Base-by-base conservation (phyloP, 2,329 filamentous ascomycete genomes). In the Aurifilum marmelostoma region DNA sequence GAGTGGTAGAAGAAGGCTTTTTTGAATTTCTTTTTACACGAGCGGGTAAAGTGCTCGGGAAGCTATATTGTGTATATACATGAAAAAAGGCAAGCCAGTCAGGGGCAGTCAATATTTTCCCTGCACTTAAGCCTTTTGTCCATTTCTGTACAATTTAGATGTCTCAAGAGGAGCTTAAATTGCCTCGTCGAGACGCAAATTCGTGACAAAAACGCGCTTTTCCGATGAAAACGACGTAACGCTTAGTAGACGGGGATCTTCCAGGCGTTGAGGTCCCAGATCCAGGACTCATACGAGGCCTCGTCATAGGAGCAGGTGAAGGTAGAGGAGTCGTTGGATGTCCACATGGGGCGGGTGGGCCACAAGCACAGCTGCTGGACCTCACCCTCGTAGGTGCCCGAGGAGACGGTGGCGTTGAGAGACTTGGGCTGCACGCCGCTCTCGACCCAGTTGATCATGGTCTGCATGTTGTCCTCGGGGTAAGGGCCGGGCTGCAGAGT, bases 381-480 rank as follows among this genome's bases (percentile, higher is more conserved):
- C 74, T 80, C 74, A 47, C 79, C 78, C 21, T 64, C 58, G 52
- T 78, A 72, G 12, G 71, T 67, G 9, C 78, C 78, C 1, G 74
- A 75, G 6, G 74, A 71, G 14, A 78, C 66, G 74, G 79, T 81
- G 14, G 79, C 78, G 71, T 82, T 82, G n/a, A 82, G 77, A 2
- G 75, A 75, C 7, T 64, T 59, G 0, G 80, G 80, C 69, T 72
- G 73, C 32, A 77, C 71, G 21, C 76, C 90, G 71, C 91, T 92
- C 72, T 85, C 86, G 14, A 93, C 81, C 74, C 84, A 92, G 74
- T 92, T 88, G 75, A 93, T 91, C 24, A 89, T 88, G 2, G 89
- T 91, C 2, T 89, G 87, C 76, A 92, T 88, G 56, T 92, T 89
- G 5, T 88, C 88, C 71, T 88, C 83, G 0, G 82, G 83, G 73